phyloP scores from a whole-genome alignment of 805 yeast species.

The Candida mattraensis region DNA sequence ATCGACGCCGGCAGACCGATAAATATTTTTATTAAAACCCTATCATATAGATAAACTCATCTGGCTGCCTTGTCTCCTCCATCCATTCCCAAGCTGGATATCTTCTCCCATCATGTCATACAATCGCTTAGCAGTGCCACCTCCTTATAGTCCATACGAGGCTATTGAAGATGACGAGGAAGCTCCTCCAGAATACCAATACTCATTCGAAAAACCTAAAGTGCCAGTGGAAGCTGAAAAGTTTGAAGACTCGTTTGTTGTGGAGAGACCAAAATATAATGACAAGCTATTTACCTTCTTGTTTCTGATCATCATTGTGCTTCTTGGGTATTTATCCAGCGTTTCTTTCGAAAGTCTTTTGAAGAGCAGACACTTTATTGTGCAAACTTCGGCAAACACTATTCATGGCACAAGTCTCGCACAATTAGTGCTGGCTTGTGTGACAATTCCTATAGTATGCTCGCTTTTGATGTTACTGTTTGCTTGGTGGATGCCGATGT shows the following conservation, averaged over 20 bases:
- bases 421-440: slow-evolving; percentile 13
- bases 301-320: slow-evolving; percentile 26
- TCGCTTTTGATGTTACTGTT: slow-evolving; percentile 22
- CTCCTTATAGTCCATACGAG: slow-evolving; percentile 18
- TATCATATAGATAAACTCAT: too few relatives aligned
- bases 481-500: slow-evolving; percentile 29
- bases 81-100: too few relatives aligned
- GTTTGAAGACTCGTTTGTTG: slow-evolving; percentile 69
- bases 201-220: slow-evolving; percentile 32
- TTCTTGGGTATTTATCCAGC: slow-evolving; percentile 15
- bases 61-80: background rate
- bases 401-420: slow-evolving; percentile 7
- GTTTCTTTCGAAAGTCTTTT: slow-evolving; percentile 14
- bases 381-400: slow-evolving; percentile 2
- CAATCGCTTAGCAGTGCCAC: slow-evolving; percentile 15
- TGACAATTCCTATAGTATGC: slow-evolving; percentile 23
- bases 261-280: slow-evolving; percentile 60
- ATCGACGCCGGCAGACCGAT: slow-evolving; percentile 1
- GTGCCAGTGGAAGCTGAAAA: slow-evolving; percentile 34
- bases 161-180: slow-evolving; percentile 22
- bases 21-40: too few relatives aligned
- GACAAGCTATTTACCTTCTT: slow-evolving; percentile 72
- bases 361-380: slow-evolving; percentile 7
- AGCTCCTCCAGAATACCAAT: slow-evolving; percentile 29
- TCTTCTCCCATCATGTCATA: slow-evolving; percentile 5